Base-by-base conservation (phyloP, 768 basidiomycete genomes). In the Clavaria fumosa region DNA sequence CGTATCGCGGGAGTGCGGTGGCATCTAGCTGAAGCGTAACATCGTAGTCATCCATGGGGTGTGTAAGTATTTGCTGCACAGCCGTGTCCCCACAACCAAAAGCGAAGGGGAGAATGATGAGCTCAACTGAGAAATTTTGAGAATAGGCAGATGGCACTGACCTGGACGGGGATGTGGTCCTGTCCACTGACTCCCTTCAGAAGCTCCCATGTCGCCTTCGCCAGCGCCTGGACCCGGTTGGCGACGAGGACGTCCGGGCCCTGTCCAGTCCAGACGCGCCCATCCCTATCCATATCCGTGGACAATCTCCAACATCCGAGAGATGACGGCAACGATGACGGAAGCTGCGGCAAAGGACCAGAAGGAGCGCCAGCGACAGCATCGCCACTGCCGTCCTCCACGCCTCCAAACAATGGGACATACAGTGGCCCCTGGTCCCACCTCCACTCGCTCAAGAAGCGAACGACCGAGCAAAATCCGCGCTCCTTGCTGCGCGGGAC, bases 21-120 rank as follows among this genome's bases (percentile, higher is more conserved):
- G 75, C 64, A 30, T 89, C 66, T 15, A 97, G 67, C 41, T 81
- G 69, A 23, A 97, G 62, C 5, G 95, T 45, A 46, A 96, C 69
- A 47, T 95, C 80, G 50, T 95, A 99, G 48, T 90, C 82, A 2
- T 72, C 62, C 2, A 72, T 70, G 0, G 90, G 83, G 46, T 93
- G 86, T 7, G 70, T 60, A 60, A 96, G 95, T 37, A 97, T 64
- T n/a, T 69, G 61, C 90, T 93, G 46, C 4, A 33, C 34, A 26
- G 21, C 11, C 31, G 15, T 4, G 43, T 39, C 23, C 39, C 20
- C 9, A 27, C 31, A 47, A 18, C 14, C 30, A 10, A 32, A n/a
- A 5, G 9, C 37, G 14, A 23, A 31, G 17, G 3, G 5, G 33
- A 17, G n/a, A n/a, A n/a, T n/a, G n/a, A n/a, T n/a, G n/a, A n/a